Conservation (phyloP, 2,329 filamentous ascomycete genomes). For the Zymoseptoria ardabiliae region DNA sequence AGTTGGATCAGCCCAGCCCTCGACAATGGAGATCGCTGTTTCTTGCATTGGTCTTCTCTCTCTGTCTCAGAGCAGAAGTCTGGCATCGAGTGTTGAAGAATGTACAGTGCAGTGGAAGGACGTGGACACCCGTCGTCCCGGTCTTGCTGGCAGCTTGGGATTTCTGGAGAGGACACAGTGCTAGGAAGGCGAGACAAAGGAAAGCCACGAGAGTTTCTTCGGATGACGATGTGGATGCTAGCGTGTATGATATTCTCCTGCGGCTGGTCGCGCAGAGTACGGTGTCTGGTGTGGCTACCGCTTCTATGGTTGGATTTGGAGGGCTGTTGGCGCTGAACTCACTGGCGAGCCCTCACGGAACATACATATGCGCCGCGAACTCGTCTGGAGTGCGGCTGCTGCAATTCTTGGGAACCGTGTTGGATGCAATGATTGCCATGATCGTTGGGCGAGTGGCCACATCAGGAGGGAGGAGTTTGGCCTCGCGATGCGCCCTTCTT, state of each 20-base stretch:
- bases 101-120: constrained; percentile 36
- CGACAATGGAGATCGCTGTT: constrained; percentile 23
- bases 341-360: constrained; percentile 34
- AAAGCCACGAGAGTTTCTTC: not conserved
- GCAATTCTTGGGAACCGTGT: constrained; percentile 31
- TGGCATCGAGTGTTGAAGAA: constrained; percentile 36
- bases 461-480: constrained; percentile 9
- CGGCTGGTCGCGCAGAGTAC: constrained; percentile 28
- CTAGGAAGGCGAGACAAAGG: constrained; percentile 3
- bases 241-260: constrained; percentile 28
- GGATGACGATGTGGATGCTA: constrained; percentile 16
- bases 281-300: constrained; percentile 34
- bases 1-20: constrained; percentile 19
- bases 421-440: constrained; percentile 39
- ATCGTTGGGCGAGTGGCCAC: constrained; percentile 21
- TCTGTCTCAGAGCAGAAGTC: constrained; percentile 32
- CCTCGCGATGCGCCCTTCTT: constrained; percentile 16
- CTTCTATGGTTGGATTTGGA: constrained; percentile 33
- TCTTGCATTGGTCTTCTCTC: constrained; percentile 22
- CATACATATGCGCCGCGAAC: constrained; percentile 43
- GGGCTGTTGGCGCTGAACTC: constrained; percentile 33
- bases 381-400: constrained; percentile 32
- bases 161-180: constrained; percentile 17
- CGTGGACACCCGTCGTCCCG: constrained; percentile 24
- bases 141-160: constrained; percentile 24